Percentiles rank a stretch among this genome's conserved stretches.
Conservation (phyloP, 345 rosid species). For the Jatropha curcas region DNA sequence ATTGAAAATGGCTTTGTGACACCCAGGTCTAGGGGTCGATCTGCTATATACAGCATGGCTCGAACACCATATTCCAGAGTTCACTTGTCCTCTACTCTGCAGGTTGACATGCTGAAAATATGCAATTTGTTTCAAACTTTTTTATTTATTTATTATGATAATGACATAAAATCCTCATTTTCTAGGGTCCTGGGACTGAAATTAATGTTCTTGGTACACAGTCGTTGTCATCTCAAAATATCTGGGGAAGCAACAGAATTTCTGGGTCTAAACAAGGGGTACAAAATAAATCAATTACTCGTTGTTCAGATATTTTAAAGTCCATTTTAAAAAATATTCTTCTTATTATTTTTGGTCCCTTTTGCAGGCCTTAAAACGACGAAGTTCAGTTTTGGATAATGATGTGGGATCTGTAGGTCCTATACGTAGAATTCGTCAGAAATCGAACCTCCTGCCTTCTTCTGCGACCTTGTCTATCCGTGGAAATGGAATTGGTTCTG, state of each 20-base stretch:
- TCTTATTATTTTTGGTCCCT: background rate
- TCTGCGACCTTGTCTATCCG: constrained; percentile 33
- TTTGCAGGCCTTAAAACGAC: constrained; percentile 68
- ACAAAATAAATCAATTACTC: constrained; percentile 6
- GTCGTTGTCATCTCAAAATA: constrained; percentile 43
- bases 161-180: constrained; percentile 11
- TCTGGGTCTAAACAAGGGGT: constrained; percentile 67
- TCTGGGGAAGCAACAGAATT: constrained; percentile 31
- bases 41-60: constrained; percentile 93
- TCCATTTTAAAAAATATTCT: background rate
- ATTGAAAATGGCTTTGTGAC: constrained; percentile 68
- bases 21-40: constrained; percentile 79
- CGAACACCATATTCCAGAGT: constrained; percentile 80
- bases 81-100: constrained; percentile 40
- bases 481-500: constrained; percentile 32
- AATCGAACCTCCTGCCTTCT: constrained; percentile 57
- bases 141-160: background rate
- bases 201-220: constrained; percentile 38
- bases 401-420: constrained; percentile 79
- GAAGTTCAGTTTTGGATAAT: constrained; percentile 75
- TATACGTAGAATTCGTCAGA: constrained; percentile 88
- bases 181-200: constrained; percentile 40
- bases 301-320: background rate
- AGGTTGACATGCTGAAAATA: constrained; percentile 45
- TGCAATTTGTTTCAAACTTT: background rate